phyloP scores from a whole-genome alignment of 2,329 filamentous ascomycete genomes.

The Aspergillus puulaauensis region DNA sequence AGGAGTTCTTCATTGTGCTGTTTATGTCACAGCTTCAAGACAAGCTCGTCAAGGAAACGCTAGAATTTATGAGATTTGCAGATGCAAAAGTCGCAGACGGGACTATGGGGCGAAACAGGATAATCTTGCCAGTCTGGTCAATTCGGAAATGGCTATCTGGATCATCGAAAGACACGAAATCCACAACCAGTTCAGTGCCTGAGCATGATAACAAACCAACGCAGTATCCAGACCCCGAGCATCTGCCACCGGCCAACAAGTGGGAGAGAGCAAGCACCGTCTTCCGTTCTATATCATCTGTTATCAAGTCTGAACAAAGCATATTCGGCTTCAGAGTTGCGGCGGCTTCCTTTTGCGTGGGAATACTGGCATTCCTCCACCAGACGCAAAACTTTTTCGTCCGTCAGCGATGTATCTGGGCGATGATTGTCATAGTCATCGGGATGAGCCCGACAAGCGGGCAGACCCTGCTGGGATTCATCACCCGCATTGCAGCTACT shows the following conservation, averaged over 20 bases:
- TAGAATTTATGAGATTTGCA: slow-evolving; percentile 64
- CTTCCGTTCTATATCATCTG: slow-evolving; percentile 55
- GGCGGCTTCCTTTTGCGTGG: slow-evolving; percentile 46
- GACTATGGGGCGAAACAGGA: slow-evolving; percentile 58
- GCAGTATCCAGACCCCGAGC: slow-evolving; percentile 61
- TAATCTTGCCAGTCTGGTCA: slow-evolving; percentile 63
- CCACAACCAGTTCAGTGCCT: slow-evolving; percentile 38
- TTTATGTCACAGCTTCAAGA: slow-evolving; percentile 68
- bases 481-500: slow-evolving; percentile 64
- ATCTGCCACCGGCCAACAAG: slow-evolving; percentile 61
- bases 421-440: slow-evolving; percentile 72
- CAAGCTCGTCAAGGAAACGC: slow-evolving; percentile 57
- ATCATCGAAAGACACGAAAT: neutral
- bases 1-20: slow-evolving; percentile 62
- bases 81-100: slow-evolving; percentile 63
- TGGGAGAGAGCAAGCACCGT: slow-evolving; percentile 63
- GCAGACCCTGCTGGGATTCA: slow-evolving; percentile 67
- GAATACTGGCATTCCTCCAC: slow-evolving; percentile 58
- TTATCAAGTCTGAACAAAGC: slow-evolving; percentile 64
- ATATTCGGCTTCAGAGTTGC: slow-evolving; percentile 69
- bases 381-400: slow-evolving; percentile 66
- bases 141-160: slow-evolving; percentile 59
- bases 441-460: slow-evolving; percentile 67
- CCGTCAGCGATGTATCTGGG: slow-evolving; percentile 69
- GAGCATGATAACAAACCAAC: too few species aligned